Percentiles rank a stretch among this genome's conserved stretches.
phyloP scores from a whole-genome alignment of 2,329 filamentous ascomycete species.

The Phyllosticta paracitricarpa region DNA sequence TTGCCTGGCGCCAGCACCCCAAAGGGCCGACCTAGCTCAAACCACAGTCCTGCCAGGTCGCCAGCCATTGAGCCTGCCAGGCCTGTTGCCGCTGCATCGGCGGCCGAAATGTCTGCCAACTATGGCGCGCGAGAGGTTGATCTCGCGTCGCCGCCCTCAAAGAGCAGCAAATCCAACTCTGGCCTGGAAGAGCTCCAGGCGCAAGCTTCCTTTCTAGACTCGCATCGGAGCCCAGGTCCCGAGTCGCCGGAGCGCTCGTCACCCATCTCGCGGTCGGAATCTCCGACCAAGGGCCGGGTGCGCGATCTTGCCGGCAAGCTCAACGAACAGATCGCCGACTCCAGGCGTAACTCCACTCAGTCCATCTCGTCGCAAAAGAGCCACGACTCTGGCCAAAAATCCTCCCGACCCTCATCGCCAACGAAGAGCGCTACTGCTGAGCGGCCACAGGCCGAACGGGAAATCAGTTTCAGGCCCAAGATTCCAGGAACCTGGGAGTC shows the following conservation, averaged over 20 bases:
- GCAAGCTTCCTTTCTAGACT: slow-evolving; percentile 26
- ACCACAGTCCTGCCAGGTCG: slow-evolving; percentile 52
- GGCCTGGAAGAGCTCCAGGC: slow-evolving; percentile 23
- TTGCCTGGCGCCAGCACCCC: slow-evolving; percentile 36
- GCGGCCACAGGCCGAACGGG: slow-evolving; percentile 22
- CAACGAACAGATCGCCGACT: slow-evolving; percentile 31
- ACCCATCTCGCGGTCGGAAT: slow-evolving; percentile 29
- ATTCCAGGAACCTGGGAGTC: slow-evolving; percentile 47
- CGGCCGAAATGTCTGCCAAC: slow-evolving; percentile 30
- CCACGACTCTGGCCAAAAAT: slow-evolving; percentile 2
- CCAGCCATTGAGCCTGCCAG: slow-evolving; percentile 41
- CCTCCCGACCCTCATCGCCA: slow-evolving; percentile 23
- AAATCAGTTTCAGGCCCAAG: slow-evolving; percentile 39
- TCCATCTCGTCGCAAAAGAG: slow-evolving; percentile 33
- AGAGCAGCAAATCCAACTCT: slow-evolving; percentile 19
- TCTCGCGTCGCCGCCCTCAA: slow-evolving; percentile 21
- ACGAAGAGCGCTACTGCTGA: slow-evolving; percentile 13
- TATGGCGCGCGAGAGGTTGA: slow-evolving; percentile 28
- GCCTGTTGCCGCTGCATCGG: slow-evolving; percentile 35
- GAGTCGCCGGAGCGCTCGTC: slow-evolving; percentile 22
- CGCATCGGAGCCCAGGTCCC: slow-evolving; percentile 17
- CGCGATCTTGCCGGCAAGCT: slow-evolving; percentile 42
- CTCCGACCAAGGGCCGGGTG: slow-evolving; percentile 41
- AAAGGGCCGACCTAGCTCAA: slow-evolving; percentile 46
- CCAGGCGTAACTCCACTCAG: slow-evolving; percentile 37